Evolutionary conservation across 805 yeast genomes (phyloP).

Genomic region (Scheffersomyces amazonensis): DNA sequence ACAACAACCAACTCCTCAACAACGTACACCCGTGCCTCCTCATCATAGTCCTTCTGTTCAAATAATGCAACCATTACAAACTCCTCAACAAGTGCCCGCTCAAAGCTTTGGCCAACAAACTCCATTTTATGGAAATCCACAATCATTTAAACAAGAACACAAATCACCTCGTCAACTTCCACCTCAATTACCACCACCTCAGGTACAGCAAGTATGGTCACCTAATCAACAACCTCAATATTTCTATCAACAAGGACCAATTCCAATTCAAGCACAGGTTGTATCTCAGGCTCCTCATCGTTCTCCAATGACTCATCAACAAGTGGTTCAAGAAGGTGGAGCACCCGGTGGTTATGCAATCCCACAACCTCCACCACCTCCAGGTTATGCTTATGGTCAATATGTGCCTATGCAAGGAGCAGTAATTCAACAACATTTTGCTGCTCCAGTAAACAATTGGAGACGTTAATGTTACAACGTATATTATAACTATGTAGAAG

Average conservation of each 20-base stretch:
- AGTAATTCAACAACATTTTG: slow-evolving; percentile 15
- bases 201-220: slow-evolving; percentile 10
- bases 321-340: slow-evolving; percentile 9
- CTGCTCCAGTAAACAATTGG: slow-evolving; percentile 23
- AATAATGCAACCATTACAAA: slow-evolving; percentile 9
- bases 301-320: slow-evolving; percentile 20
- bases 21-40: slow-evolving; percentile 3
- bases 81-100: slow-evolving; percentile 7
- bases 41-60: slow-evolving; percentile 7
- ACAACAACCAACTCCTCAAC: slow-evolving; percentile 6
- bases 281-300: slow-evolving; percentile 8
- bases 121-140: slow-evolving; percentile 6
- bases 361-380: slow-evolving; percentile 33
- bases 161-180: slow-evolving; percentile 17
- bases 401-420: slow-evolving; percentile 34
- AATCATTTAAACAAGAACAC: slow-evolving; percentile 8
- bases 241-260: slow-evolving; percentile 15
- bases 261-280: slow-evolving; percentile 3
- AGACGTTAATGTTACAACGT: slow-evolving; percentile 12
- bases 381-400: slow-evolving; percentile 37
- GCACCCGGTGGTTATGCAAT: slow-evolving; percentile 19
- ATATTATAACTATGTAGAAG: neutral
- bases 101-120: slow-evolving; percentile 2
- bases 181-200: slow-evolving; percentile 25
- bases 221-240: slow-evolving; percentile 5